Percentiles rank a stretch among this genome's conserved stretches.
phyloP scores from a whole-genome alignment of 2,329 filamentous ascomycete species.

The Diaporthe destruens region DNA sequence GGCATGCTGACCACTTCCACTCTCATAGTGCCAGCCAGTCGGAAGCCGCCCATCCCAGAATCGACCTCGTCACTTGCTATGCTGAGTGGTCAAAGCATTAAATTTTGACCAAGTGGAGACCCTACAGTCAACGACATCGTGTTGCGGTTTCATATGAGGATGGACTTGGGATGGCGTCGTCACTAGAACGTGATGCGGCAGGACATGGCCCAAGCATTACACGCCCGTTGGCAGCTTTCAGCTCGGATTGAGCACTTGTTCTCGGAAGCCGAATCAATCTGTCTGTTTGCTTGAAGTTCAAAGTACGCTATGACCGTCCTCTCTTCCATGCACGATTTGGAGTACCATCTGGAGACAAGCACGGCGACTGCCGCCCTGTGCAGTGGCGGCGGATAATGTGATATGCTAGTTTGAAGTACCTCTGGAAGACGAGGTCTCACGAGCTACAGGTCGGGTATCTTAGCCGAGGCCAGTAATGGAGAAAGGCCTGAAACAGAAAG shows the following conservation, averaged over 20 bases:
- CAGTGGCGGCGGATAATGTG: not conserved
- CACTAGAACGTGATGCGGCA: not conserved
- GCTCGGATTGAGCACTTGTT: not conserved
- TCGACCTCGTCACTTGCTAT: not conserved
- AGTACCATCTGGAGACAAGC: not conserved
- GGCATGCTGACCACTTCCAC: not conserved
- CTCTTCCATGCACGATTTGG: not conserved
- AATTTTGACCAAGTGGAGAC: not conserved
- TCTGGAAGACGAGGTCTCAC: not conserved
- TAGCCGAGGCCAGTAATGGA: not conserved
- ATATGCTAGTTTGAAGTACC: not conserved
- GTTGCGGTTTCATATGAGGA: not conserved
- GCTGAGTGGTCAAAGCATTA: not conserved
- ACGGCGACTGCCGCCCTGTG: not conserved
- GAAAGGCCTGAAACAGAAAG: not conserved
- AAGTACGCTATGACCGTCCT: not conserved
- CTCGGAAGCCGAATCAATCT: no score
- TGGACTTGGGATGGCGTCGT: not conserved
- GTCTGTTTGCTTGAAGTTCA: not conserved
- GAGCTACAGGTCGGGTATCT: not conserved
- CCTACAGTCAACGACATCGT: not conserved
- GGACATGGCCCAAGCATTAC: not conserved
- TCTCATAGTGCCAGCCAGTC: conserved; percentile 3
- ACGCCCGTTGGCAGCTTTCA: not conserved
- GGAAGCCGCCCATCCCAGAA: not conserved